A percentile compares a stretch with the other conserved stretches of the same genome.
phyloP scores from a whole-genome alignment of 2,329 filamentous ascomycete species.

The Paraphoma chrysanthemicola region DNA sequence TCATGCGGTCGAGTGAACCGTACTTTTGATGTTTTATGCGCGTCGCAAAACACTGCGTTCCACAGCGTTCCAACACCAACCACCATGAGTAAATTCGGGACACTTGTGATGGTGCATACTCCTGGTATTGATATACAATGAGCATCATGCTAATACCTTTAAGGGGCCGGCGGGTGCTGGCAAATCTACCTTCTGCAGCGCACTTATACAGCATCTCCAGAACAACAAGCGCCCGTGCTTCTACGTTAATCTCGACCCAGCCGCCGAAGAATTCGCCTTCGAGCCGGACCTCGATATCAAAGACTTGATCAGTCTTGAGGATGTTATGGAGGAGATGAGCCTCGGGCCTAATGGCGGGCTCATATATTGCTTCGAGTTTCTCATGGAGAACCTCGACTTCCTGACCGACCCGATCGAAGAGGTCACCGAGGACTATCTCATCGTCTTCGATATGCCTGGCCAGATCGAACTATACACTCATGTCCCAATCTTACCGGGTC shows the following conservation, averaged over 20 bases:
- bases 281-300: conserved; percentile 94
- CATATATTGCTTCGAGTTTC: conserved; percentile 96
- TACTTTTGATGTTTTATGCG: too few species aligned
- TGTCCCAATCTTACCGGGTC: conserved; percentile 85
- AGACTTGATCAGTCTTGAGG: conserved; percentile 89
- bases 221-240: conserved; percentile 92
- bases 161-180: too few species aligned
- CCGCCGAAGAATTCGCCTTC: conserved; percentile 91
- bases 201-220: conserved; percentile 90
- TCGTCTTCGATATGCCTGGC: conserved; percentile 98
- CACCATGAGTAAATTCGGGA: conserved; percentile 89
- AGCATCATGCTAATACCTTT: too few species aligned
- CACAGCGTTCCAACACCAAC: neutral
- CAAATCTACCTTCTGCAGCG: conserved; percentile 96
- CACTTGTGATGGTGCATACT: conserved; percentile 77
- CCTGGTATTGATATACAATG: too few species aligned
- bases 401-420: conserved; percentile 83
- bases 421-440: conserved; percentile 92
- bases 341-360: conserved; percentile 91
- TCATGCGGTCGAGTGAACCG: too few species aligned
- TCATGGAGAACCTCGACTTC: conserved; percentile 94
- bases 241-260: conserved; percentile 98
- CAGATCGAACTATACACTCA: conserved; percentile 99
- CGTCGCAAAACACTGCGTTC: too few species aligned
- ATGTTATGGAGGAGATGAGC: conserved; percentile 95